These are phyloP conservation scores for Sclerotinia subarctica DNA, from an alignment of 2,329 filamentous ascomycete genomes.

Conservation along the genomic window DNA sequence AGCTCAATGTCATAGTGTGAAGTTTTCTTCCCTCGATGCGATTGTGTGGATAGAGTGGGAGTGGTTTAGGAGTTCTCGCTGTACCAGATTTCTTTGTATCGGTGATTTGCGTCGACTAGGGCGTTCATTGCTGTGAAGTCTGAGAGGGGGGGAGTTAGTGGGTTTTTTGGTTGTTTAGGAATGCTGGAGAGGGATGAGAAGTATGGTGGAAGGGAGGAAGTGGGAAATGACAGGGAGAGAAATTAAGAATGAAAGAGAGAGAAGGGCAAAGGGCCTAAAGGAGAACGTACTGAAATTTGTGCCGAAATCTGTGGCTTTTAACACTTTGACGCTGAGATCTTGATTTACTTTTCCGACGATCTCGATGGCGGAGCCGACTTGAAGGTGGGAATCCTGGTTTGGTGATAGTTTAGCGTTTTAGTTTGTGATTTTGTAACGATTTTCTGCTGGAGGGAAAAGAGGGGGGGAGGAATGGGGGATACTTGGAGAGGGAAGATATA, in stretches of 20 bases:
- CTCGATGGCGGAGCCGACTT: constrained; percentile 67
- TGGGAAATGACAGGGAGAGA: too few species aligned
- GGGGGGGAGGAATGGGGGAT: background rate
- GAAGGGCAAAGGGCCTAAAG: background rate
- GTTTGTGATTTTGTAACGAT: background rate
- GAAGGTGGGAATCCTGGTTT: constrained; percentile 65
- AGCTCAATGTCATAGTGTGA: background rate
- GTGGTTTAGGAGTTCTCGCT: constrained; percentile 9
- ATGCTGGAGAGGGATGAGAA: background rate
- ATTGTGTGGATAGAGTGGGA: background rate
- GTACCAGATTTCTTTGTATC: constrained; percentile 78
- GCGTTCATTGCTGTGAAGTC: constrained; percentile 70
- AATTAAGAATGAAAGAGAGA: background rate
- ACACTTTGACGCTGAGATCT: constrained; percentile 68
- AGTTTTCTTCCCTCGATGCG: too few species aligned
- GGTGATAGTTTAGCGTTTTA: background rate
- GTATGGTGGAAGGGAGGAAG: background rate
- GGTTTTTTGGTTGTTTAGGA: background rate
- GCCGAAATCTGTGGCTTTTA: constrained; percentile 68
- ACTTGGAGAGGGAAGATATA: too few species aligned
- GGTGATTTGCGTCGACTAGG: constrained; percentile 83
- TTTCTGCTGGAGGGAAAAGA: background rate
- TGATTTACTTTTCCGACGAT: constrained; percentile 76
- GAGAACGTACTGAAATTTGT: constrained; percentile 58
- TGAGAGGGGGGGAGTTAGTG: background rate